Percentiles rank a stretch among this genome's conserved stretches.
Evolutionary conservation across 352 stramenopile species (phyloP).

Genomic region (Phytophthora quininea): DNA sequence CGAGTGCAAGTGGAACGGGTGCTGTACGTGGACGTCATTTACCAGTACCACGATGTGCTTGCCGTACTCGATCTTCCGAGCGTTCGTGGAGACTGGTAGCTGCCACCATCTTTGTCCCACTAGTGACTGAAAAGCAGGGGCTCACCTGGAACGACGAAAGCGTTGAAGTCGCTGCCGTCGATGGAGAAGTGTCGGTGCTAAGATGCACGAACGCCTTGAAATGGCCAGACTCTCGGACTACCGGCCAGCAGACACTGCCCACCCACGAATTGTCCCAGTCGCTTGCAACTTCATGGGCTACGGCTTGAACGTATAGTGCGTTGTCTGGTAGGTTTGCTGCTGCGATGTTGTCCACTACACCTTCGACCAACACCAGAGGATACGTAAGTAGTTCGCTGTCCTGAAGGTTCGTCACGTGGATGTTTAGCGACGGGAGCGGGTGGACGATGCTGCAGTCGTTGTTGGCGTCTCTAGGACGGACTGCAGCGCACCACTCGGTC

Average conservation of each 20-base stretch:
- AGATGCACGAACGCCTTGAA: conserved; percentile 25
- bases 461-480: background rate
- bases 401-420: conserved; percentile 14
- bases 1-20: conserved; percentile 34
- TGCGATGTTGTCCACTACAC: conserved; percentile 10
- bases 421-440: background rate
- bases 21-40: conserved; percentile 22
- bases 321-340: conserved; percentile 7
- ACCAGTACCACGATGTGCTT: conserved; percentile 44
- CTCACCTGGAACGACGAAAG: conserved; percentile 1
- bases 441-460: too few relatives aligned
- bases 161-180: conserved; percentile 6
- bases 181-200: background rate
- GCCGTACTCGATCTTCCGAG: conserved; percentile 26
- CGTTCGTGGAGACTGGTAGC: conserved; percentile 14
- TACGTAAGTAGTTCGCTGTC: conserved; percentile 14
- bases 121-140: conserved; percentile 21
- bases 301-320: conserved; percentile 9
- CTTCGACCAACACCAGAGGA: conserved; percentile 14
- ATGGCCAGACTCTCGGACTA: conserved; percentile 18
- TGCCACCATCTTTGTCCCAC: conserved; percentile 12
- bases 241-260: conserved; percentile 19
- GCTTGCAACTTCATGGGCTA: conserved; percentile 1
- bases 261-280: conserved; percentile 10
- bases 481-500: background rate